Conservation (phyloP, 805 yeast genomes). For the Kazachstania psychrophila region DNA sequence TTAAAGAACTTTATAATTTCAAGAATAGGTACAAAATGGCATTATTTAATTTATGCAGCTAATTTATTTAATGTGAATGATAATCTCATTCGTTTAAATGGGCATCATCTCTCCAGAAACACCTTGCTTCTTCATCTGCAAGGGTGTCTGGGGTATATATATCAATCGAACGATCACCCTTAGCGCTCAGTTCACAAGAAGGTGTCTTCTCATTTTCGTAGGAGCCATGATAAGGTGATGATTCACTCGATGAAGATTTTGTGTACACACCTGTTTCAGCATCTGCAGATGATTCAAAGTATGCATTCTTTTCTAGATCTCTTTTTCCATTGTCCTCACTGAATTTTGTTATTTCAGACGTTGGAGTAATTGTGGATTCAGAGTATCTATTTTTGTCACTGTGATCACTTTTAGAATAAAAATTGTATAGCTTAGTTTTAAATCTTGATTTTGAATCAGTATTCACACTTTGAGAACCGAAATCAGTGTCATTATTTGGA, state of each 20-base stretch:
- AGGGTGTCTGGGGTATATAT: conserved; percentile 29
- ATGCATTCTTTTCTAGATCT: conserved; percentile 12
- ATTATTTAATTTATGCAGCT: no score
- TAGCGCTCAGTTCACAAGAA: conserved; percentile 5
- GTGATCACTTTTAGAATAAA: conserved; percentile 8
- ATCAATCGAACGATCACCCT: conserved; percentile 5
- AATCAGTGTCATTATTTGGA: conserved; percentile 10
- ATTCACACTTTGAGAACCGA: conserved; percentile 11
- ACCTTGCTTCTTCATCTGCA: conserved; percentile 31
- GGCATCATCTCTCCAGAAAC: conserved; percentile 25
- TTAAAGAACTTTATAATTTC: no score
- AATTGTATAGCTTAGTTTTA: conserved; percentile 9
- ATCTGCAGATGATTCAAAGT: conserved; percentile 7
- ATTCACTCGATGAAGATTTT: no score
- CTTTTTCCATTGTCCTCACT: conserved; percentile 8
- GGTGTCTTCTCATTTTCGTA: not conserved
- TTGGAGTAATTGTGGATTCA: conserved; percentile 1
- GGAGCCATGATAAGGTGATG: no score
- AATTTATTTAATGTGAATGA: no score
- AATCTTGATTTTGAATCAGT: conserved; percentile 7
- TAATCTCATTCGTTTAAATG: no score
- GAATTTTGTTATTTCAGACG: conserved; percentile 11
- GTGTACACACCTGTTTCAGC: not conserved
- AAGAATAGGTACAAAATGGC: no score
- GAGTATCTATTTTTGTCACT: conserved; percentile 5